Evolutionary conservation across 495 filamentous ascomycete species (phyloP).

Genomic region (Cercophora samala): DNA sequence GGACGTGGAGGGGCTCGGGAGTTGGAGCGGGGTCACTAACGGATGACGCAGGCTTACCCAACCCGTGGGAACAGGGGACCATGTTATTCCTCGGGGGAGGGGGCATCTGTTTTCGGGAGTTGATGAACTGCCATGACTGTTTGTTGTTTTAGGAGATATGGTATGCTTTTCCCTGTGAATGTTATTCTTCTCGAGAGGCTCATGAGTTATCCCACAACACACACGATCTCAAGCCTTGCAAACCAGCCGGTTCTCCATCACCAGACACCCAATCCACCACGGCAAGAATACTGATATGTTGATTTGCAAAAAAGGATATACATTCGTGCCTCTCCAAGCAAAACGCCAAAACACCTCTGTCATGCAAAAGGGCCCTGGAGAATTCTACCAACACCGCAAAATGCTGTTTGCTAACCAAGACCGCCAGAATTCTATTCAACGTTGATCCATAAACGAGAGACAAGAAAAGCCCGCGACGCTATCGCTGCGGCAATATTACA

Average conservation of each 20-base stretch:
- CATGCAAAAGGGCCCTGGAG: neutral
- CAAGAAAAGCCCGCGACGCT: neutral
- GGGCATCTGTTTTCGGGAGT: neutral
- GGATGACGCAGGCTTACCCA: conserved; percentile 12
- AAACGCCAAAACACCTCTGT: neutral
- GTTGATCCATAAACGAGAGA: neutral
- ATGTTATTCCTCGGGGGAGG: neutral
- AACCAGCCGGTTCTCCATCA: too few relatives aligned
- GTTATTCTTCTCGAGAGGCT: too few relatives aligned
- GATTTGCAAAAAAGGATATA: neutral
- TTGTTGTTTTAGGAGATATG: too few relatives aligned
- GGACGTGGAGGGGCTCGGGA: conserved; percentile 25
- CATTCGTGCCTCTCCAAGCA: neutral
- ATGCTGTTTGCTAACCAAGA: neutral
- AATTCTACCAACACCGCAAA: neutral
- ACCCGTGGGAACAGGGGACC: neutral
- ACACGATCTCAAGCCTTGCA: too few relatives aligned
- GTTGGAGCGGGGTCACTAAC: conserved; percentile 12
- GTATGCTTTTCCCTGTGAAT: too few relatives aligned
- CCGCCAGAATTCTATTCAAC: neutral
- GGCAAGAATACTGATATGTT: neutral
- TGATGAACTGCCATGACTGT: neutral
- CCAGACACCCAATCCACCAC: too few relatives aligned
- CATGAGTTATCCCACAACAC: too few relatives aligned
- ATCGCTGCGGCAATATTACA: neutral